phyloP scores from a whole-genome alignment of 2,329 filamentous ascomycete species.

The Dryadomyces quercivorus region DNA sequence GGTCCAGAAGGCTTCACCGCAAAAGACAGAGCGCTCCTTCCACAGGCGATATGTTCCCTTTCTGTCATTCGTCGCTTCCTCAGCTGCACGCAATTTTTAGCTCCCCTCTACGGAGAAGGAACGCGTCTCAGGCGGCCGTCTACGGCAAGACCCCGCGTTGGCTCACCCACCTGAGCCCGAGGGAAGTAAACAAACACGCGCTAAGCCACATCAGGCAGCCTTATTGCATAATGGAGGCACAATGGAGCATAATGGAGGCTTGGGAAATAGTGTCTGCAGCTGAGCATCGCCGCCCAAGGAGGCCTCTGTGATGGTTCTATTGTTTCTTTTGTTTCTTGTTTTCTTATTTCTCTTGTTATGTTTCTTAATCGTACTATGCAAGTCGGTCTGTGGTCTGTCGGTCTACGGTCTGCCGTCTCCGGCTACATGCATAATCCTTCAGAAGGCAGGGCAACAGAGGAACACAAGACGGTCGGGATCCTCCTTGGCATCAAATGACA shows the following conservation, averaged over 20 bases:
- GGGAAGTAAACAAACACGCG: conserved; percentile 9
- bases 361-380: too few species aligned
- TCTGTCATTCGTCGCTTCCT: not conserved
- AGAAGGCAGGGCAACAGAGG: too few species aligned
- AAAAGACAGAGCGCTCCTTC: not conserved
- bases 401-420: too few species aligned
- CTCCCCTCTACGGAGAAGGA: not conserved
- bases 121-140: conserved; percentile 4
- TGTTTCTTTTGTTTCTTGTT: too few species aligned
- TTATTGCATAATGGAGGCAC: not conserved
- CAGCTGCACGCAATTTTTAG: not conserved
- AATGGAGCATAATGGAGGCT: not conserved
- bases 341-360: too few species aligned
- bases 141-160: conserved; percentile 3
- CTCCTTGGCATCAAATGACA: too few species aligned
- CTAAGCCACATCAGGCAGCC: not conserved
- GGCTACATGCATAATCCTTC: too few species aligned
- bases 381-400: too few species aligned
- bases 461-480: too few species aligned
- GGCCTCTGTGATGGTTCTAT: too few species aligned
- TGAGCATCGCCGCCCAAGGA: too few species aligned
- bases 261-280: not conserved
- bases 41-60: not conserved
- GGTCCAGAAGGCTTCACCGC: not conserved
- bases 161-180: not conserved